Base-by-base conservation (phyloP, 352 stramenopile species). In the Aphanomyces astaci region DNA sequence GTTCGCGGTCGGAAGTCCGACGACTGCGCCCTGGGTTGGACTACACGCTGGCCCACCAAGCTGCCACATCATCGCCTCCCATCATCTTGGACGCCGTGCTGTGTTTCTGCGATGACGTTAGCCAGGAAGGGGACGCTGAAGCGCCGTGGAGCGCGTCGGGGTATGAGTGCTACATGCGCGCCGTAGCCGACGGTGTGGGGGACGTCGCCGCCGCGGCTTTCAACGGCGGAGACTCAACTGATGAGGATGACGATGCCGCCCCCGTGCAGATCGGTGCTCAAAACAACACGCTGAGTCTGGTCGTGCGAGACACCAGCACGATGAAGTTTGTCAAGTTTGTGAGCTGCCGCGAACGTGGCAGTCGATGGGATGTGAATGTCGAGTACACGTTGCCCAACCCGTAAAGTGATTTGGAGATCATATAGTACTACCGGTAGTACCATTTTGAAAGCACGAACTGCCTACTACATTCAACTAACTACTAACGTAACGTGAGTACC, bases 291-390 rank as follows among this genome's bases (percentile, higher is more conserved):
- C 74, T 98, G 24, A 96, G 78, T 25, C 63, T 98, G n/a, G 90
- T 97, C 11, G 83, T 94, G 40, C 77, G 89, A 51, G 89, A 98
- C 79, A 75, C 78, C 53, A 83, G 83, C 63, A 93, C 86, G 40
- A 92, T 97, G 84, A 79, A 88, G 49, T 97, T 98, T 75, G 82
- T 98, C 66, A 98, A 98, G 75, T 98, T 97, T 73, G 79, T 97
- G 22, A 88, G 82, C 56, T 77, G 72, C 13, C 75, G 78, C 36
- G 92, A 90, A 33, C 90, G 82, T 4, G 84, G 85, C 54, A 94
- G 84, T 24, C 78, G 92, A 32, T 98, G 81, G 76, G 92, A 98
- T 74, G 80, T 97, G 31, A 75, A 78, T 39, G 75, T 88, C 73
- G 90, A 95, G 76, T 96, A 93, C 45, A 22, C 30, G 15, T 25